phyloP scores from a whole-genome alignment of 805 yeast genomes.

The Zygotorulaspora danielsina region DNA sequence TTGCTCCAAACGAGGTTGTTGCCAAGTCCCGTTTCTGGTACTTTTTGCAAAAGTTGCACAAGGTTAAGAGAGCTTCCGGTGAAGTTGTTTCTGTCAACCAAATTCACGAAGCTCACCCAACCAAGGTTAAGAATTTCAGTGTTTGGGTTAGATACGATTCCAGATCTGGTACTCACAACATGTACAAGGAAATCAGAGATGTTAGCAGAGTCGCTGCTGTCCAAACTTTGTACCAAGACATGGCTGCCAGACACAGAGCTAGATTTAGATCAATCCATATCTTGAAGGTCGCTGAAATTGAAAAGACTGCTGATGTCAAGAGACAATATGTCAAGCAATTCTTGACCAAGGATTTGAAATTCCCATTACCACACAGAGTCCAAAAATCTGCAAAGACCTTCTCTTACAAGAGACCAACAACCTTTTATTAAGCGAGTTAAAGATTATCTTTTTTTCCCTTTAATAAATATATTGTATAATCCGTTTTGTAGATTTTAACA shows the following conservation, averaged over 20 bases:
- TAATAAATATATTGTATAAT: slow-evolving; percentile 27
- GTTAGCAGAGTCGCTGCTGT: slow-evolving; percentile 99
- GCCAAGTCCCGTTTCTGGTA: slow-evolving; percentile 99
- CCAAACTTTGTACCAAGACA: slow-evolving; percentile 97
- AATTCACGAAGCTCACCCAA: slow-evolving; percentile 93
- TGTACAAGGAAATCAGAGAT: slow-evolving; percentile 99
- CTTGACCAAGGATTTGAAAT: slow-evolving; percentile 90
- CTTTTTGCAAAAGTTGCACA: slow-evolving; percentile 98
- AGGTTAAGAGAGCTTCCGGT: slow-evolving; percentile 99
- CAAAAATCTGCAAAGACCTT: slow-evolving; percentile 83
- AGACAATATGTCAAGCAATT: slow-evolving; percentile 99
- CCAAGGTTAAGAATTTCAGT: slow-evolving; percentile 99
- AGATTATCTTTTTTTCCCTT: slow-evolving; percentile 11
- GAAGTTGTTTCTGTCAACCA: slow-evolving; percentile 92
- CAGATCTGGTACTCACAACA: slow-evolving; percentile 99
- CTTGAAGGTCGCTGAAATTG: slow-evolving; percentile 98
- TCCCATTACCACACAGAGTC: slow-evolving; percentile 99
- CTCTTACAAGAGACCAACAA: slow-evolving; percentile 91
- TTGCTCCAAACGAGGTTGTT: slow-evolving; percentile 97
- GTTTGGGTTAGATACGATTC: slow-evolving; percentile 99
- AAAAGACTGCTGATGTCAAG: slow-evolving; percentile 96
- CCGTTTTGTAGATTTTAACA: slow-evolving; percentile 28
- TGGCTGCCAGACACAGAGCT: slow-evolving; percentile 99
- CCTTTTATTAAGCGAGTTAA: slow-evolving; percentile 73
- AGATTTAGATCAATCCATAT: slow-evolving; percentile 99